Evolutionary conservation across 306 rosid species (phyloP), one percentile per base, ranked within the genome.

Genomic region (Ormosia emarginata): DNA sequence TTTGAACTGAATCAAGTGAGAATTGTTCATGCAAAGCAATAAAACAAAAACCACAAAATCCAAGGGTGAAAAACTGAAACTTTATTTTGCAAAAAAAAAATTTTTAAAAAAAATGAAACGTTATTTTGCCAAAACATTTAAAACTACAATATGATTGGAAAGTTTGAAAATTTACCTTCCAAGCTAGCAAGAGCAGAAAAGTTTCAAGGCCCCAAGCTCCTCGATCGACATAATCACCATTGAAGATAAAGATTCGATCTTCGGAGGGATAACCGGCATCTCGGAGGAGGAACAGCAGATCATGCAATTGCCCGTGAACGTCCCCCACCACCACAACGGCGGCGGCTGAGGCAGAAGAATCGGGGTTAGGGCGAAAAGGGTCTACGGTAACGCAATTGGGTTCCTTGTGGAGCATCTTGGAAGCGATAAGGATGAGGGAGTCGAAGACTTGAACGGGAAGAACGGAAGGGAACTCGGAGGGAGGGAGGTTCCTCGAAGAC

Each of bases 191-290:
- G 70, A 92, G 82, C 62, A 92, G 59, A 81, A 94, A 92, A 9
- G 91, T 92, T 77, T 94, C 98, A 2, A 94, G 92, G 1, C 98
- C 98, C 98, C 98, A 94, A 58, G 98, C 98, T 5, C 98, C 98
- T 47, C 98, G 86, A 72, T 94, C 98, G 0, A 94, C 98, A 75
- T 94, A 94, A 76, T 94, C 98, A 0, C 98, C 98, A 66, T 94
- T 94, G 79, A 94, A 92, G 50, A 94, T 89, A 24, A 83, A 90
- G 12, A 92, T 74, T 7, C 97, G 90, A 65, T 90, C 88, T 2
- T 79, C 79, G 2, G 91, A 82, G 0, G 97, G 97, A 24, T 77
- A 89, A 3, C 95, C 98, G 18, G 98, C 97, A 44, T 89, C 88
- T 2, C 80, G 72, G 1, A 92, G 79, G 5, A 94, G 97, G 68